A percentile compares a stretch with the other conserved stretches of the same genome.
phyloP scores from a whole-genome alignment of 169 alveolate species.

The Perkinsus marinus region DNA sequence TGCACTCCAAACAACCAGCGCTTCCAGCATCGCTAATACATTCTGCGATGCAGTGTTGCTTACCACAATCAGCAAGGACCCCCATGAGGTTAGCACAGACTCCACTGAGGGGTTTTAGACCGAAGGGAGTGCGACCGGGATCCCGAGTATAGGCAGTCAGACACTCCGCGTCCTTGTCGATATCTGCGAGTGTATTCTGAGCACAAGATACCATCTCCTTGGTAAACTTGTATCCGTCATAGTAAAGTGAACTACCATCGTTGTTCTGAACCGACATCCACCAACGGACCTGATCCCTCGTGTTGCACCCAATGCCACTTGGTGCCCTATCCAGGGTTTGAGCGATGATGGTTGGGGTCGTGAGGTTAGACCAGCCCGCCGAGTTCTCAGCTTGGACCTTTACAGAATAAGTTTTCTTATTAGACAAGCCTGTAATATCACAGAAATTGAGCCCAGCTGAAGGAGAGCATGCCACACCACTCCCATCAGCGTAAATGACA shows the following conservation, averaged over 20 bases:
- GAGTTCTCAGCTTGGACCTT: neutral
- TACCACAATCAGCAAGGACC: neutral
- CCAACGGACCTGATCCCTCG: neutral
- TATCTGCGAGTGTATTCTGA: neutral
- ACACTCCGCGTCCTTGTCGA: neutral
- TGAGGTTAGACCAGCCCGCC: neutral
- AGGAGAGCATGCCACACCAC: neutral
- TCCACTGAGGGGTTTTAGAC: neutral
- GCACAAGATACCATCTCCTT: neutral
- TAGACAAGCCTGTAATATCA: neutral
- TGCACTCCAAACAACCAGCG: neutral
- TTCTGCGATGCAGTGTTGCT: neutral
- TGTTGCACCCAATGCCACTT: neutral
- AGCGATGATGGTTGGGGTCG: neutral
- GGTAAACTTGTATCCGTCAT: neutral
- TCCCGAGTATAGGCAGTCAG: neutral
- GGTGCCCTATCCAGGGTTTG: neutral
- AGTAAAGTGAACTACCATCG: neutral
- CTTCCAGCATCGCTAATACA: neutral
- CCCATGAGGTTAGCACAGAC: neutral
- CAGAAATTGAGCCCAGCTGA: neutral
- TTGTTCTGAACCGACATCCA: neutral
- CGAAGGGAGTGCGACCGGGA: neutral
- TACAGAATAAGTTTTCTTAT: neutral
- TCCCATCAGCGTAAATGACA: neutral